Evolutionary conservation across 805 yeast genomes (phyloP), one percentile per base, ranked within the genome.

Genomic region (Ogataea paraovalis): DNA sequence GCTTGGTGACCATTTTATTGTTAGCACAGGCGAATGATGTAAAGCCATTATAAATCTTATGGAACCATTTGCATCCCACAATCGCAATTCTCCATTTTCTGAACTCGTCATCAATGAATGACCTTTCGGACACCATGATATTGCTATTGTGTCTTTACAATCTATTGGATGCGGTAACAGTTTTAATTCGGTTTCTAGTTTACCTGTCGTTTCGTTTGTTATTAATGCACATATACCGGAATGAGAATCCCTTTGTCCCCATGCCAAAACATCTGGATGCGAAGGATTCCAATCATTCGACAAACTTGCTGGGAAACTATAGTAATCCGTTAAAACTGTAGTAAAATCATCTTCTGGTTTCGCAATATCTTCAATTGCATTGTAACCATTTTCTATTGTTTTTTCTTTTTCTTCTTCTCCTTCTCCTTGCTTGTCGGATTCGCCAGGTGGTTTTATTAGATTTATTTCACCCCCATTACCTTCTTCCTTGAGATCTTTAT

Each of bases 41-140:
- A 75, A 60, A 22, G 74, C 70, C 55, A 82, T 64, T 1, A 78
- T 75, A 43, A 80, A 83, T 49, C 78, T 71, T 34, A 88, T 68
- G 27, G 76, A 74, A 0, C 96, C 96, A 41, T 80, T 83, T 0
- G 78, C 71, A 10, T 82, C 76, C 96, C 96, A 90, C n/a, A 87
- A 70, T 47, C 92, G 68, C 8, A 90, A 57, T 56, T 85, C 92
- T 13, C 96, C 96, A 57, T 75, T 75, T 46, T 75, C 79, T 2
- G 82, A 74, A 2, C 83, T 85, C 0, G 91, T 84, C 13, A 85
- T 72, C 2, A 89, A 63, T 13, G 73, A 55, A 37, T 76, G 69
- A 0, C 96, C 96, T 45, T 69, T 67, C 1, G 84, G 83, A 12
- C 87, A 76, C 95, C 95, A 88, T 2, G 60, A 49, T 3, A 62